Percentiles rank a stretch among this genome's conserved stretches.
These are phyloP conservation scores for Poronia punctata DNA, from an alignment of 495 filamentous ascomycete species.

Conservation along the genomic window DNA sequence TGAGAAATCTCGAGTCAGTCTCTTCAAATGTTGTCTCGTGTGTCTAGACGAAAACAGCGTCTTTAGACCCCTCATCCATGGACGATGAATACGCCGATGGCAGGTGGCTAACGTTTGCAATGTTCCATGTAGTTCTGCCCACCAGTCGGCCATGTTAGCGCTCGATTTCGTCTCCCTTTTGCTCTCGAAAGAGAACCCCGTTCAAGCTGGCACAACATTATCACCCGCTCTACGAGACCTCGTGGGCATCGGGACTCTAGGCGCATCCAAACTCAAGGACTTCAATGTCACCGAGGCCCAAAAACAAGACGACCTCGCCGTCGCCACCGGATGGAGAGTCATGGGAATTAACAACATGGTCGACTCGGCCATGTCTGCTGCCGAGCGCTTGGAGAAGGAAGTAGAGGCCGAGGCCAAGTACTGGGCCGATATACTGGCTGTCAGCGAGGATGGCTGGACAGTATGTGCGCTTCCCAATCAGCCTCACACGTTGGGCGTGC, in stretches of 20 bases:
- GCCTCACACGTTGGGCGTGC: conserved; percentile 68
- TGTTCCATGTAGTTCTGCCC: conserved; percentile 45
- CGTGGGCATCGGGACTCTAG: conserved; percentile 68
- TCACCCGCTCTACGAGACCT: conserved; percentile 58
- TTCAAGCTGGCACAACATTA: conserved; percentile 60
- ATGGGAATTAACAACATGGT: conserved; percentile 68
- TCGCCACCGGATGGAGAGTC: conserved; percentile 73
- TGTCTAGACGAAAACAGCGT: too few relatives aligned
- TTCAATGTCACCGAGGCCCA: conserved; percentile 47
- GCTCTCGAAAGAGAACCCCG: conserved; percentile 66
- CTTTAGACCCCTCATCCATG: too few relatives aligned
- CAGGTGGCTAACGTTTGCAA: too few relatives aligned
- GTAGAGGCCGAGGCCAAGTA: conserved; percentile 73
- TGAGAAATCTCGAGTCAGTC: conserved; percentile 44
- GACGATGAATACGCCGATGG: too few relatives aligned
- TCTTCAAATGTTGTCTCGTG: too few relatives aligned
- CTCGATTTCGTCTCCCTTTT: conserved; percentile 83
- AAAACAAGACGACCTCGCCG: conserved; percentile 47
- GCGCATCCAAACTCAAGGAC: conserved; percentile 60
- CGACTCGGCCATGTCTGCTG: conserved; percentile 65
- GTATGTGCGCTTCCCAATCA: conserved; percentile 67
- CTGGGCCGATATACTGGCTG: conserved; percentile 76
- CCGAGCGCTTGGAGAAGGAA: conserved; percentile 65
- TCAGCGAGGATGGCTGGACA: conserved; percentile 80
- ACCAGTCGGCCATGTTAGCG: conserved; percentile 57